Conservation (phyloP, 2,329 filamentous ascomycete genomes). For the Botrytis galanthina region DNA sequence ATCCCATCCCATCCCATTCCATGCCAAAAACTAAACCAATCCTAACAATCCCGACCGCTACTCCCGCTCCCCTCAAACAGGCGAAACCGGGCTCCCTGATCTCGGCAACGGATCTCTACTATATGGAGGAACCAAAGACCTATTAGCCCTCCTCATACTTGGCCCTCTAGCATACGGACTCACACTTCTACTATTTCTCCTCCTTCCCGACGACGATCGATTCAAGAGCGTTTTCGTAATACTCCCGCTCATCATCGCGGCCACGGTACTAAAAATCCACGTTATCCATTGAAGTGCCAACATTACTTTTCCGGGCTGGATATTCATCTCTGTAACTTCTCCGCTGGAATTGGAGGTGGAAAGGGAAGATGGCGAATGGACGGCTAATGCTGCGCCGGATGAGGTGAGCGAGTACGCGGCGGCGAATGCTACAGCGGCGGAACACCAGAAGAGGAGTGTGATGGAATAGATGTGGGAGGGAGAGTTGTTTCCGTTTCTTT, state of each 20-base stretch:
- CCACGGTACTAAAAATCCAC: background rate
- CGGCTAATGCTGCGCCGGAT: background rate
- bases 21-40: background rate
- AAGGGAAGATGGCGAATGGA: background rate
- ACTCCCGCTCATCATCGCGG: conserved; percentile 4
- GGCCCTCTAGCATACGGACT: background rate
- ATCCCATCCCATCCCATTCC: background rate
- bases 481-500: background rate
- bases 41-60: background rate
- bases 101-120: background rate
- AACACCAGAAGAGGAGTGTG: conserved; percentile 7
- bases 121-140: background rate
- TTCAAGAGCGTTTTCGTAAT: background rate
- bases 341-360: background rate
- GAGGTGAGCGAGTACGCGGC: conserved; percentile 5
- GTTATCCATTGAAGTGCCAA: conserved; percentile 12
- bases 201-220: background rate
- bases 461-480: background rate
- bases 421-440: background rate
- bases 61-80: background rate
- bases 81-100: background rate
- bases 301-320: background rate
- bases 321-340: background rate
- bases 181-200: background rate
- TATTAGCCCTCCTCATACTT: background rate